Evolutionary conservation across 2,329 filamentous ascomycete genomes (phyloP), one percentile per base, ranked within the genome.

Genomic region (Botrytis tulipae): DNA sequence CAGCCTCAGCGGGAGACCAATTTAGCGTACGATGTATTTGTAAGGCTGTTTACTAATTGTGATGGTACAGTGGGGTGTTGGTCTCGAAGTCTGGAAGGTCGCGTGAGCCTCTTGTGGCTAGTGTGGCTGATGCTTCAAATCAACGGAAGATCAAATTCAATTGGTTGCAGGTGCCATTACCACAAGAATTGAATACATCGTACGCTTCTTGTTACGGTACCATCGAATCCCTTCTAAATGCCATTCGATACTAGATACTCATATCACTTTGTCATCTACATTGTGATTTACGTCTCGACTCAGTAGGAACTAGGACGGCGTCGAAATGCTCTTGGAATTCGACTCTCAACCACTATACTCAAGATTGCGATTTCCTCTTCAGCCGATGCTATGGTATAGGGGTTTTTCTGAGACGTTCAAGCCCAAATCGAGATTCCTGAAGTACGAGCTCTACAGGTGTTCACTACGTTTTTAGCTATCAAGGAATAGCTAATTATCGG

Each of bases 391-490:
- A 87, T 80, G 77, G 81, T 6, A 77, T 82, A 16, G 88, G 85
- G 25, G 81, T 84, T 70, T 82, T n/a, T n/a, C 51, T 82, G 40
- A 91, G 91, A 80, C 48, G 48, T 84, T 87, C 54, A 82, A 84
- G 0, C 85, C 88, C 70, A 82, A 86, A 32, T 82, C 84, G 82
- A 86, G 2, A 89, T 91, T 69, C 88, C 88, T 0, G 71, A 84
- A 54, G 84, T 87, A 82, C 91, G 89, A 88, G 83, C 82, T 37
- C 80, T 83, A 35, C n/a, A 29, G 22, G 48, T 57, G 48, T 1
- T 25, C 25, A 57, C 20, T 37, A 32, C 10, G 48, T 57, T 40
- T 54, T 25, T 54, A 67, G 46, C 65, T 29, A 35, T 40, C 65
- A 82, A 85, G 69, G 83, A 90, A 74, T 85, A 88, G 74, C 25